Percentiles rank a stretch among this genome's conserved stretches.
phyloP scores from a whole-genome alignment of 345 rosid species.

The Gossypium turneri region DNA sequence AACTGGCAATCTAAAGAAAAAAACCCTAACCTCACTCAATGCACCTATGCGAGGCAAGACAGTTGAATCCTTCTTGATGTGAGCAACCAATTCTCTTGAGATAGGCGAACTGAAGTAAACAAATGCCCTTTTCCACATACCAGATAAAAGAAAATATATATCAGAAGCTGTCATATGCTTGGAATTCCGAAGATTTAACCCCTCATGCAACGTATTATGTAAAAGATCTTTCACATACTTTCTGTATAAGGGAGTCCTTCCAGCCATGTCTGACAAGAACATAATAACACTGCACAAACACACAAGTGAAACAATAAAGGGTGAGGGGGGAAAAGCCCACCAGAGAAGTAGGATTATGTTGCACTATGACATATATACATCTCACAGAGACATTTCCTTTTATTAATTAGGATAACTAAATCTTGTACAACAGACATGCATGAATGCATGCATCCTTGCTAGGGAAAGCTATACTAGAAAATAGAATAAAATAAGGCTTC shows the following conservation, averaged over 20 bases:
- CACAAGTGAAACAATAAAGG: not conserved
- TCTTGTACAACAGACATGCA: not conserved
- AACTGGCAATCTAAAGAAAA: not conserved
- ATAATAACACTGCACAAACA: conserved; percentile 61
- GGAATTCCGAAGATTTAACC: conserved; percentile 11
- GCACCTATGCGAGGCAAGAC: conserved; percentile 89
- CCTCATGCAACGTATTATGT: not conserved
- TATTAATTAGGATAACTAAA: not conserved
- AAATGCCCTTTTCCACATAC: conserved; percentile 65
- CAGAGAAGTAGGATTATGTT: not conserved
- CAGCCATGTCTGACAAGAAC: conserved; percentile 99
- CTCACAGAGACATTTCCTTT: not conserved
- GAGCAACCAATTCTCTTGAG: conserved; percentile 74
- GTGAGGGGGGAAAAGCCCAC: not conserved
- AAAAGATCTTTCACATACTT: conserved; percentile 57
- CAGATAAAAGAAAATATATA: conserved; percentile 15
- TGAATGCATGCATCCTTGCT: not conserved
- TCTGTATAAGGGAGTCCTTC: conserved; percentile 81
- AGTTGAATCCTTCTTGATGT: conserved; percentile 76
- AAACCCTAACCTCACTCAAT: conserved; percentile 68
- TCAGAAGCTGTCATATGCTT: conserved; percentile 2
- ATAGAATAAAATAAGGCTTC: not conserved
- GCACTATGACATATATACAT: not conserved
- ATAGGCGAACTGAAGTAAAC: conserved; percentile 97
- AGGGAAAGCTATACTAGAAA: not conserved